Evolutionary conservation across 1,284 basidiomycete genomes (phyloP), one percentile per base, ranked within the genome.

Genomic region (Leccinum pachyderme): DNA sequence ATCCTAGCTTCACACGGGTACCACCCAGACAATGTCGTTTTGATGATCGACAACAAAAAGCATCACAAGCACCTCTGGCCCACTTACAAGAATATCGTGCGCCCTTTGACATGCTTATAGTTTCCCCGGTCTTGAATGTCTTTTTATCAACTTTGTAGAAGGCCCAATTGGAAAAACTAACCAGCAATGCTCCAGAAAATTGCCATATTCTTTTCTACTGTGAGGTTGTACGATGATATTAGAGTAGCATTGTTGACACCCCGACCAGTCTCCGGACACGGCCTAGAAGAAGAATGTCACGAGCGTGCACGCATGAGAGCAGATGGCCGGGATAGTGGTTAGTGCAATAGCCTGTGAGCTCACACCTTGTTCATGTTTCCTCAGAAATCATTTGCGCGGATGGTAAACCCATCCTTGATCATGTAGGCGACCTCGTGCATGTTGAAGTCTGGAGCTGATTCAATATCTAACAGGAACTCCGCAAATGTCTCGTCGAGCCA

Each of bases 131-230:
- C n/a, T 18, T 48, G 4, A 51, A 24, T 29, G 15, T 5, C 13
- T 47, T 7, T 18, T 18, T 11, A 18, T 47, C 31, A n/a, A 1
- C 28, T 8, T 7, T 39, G 11, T 44, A 66, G 65, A 32, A 68
- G 13, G 43, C 3, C 1, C 65, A 75, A 54, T 66, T 78, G 11
- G 41, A 56, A 1, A 48, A 32, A 15, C 58, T 77, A 4, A 68
- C 70, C 2, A 44, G 55, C 0, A 62, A 61, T 11, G 61, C 69
- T 2, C 49, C 60, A 7, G 57, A 70, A 2, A 64, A 69, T 0
- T 71, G 74, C 37, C 66, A 60, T 15, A 71, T 76, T 29, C 66
- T 74, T 31, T 74, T 78, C 53, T 73, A 72, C 49, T 77, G 77
- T 72, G 52, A 18, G 72, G 53, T 12, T 25, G 4, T 18, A 18